Base-by-base conservation (phyloP, 805 yeast species). In the Tetrapisispora namnaoensis region DNA sequence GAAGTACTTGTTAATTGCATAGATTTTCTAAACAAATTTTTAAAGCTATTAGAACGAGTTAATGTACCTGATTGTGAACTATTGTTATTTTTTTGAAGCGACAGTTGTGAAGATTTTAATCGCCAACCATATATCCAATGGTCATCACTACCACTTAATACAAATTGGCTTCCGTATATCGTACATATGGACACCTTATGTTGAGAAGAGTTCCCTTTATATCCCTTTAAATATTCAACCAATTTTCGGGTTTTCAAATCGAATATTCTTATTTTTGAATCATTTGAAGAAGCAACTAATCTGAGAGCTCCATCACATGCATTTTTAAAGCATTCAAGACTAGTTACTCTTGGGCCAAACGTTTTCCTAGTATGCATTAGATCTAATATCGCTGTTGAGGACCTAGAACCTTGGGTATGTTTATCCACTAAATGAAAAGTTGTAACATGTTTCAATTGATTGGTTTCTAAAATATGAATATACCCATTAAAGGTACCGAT, bases 61-160 rank as follows among this genome's bases (percentile, higher is more conserved):
- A 55, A 17, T 21, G 47, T 32, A 42, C 18, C 21, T 6, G 37
- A 20, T 18, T 42, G 35, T 16, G 37, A 16, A 20, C 18, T 21
- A n/a, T 32, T 30, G 8, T 22, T 35, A 34, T 43, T n/a, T 30
- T 42, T 42, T 6, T 18, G 36, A 11, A 42, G 37, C 4, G 44
- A 42, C 10, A 42, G 17, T 4, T 28, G 17, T 5, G 41, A 44
- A 8, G 46, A 43, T 10, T 44, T 37, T 13, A 44, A 28, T 8
- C 13, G 74, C 98, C 98, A 90, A 7, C 87, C 67, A 60, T 89
- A 89, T 11, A 86, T 78, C 80, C 89, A 80, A 55, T 85, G 86
- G 66, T 90, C 91, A 62, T 90, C 97, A 10, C 95, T 84, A 0
- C 95, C 95, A 7, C 85, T 74, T 6, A 89, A 72, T 56, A 77